Percentiles rank a stretch among this genome's conserved stretches.
Evolutionary conservation across 495 filamentous ascomycete genomes (phyloP).

Genomic region (Hypoxylon cercidicola): DNA sequence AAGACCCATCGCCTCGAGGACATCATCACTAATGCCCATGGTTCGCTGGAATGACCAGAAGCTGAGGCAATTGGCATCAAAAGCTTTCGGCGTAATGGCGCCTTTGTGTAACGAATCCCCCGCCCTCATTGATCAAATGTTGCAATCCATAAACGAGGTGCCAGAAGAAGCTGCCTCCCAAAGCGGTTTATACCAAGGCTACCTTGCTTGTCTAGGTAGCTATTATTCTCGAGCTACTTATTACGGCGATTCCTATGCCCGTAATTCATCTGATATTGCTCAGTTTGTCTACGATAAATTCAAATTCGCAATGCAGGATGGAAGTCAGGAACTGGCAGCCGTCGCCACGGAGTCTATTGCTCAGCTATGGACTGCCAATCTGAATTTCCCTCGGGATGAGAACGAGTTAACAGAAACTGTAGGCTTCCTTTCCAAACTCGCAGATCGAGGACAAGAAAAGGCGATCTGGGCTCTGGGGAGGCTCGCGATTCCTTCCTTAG

Average conservation of each 20-base stretch:
- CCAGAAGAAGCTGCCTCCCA: constrained; percentile 38
- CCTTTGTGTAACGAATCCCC: constrained; percentile 37
- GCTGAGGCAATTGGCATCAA: constrained; percentile 69
- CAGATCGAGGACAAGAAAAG: constrained; percentile 83
- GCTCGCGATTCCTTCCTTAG: constrained; percentile 63
- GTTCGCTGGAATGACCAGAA: constrained; percentile 75
- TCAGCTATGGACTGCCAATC: constrained; percentile 75
- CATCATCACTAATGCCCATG: constrained; percentile 62
- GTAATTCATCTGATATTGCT: constrained; percentile 34
- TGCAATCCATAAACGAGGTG: constrained; percentile 27
- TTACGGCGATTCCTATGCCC: constrained; percentile 26
- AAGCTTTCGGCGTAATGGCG: constrained; percentile 80
- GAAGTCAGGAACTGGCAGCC: constrained; percentile 50
- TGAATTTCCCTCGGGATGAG: constrained; percentile 39
- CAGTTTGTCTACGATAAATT: constrained; percentile 34
- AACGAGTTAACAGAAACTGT: constrained; percentile 54
- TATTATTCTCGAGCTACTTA: constrained; percentile 42
- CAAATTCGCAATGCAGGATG: constrained; percentile 34
- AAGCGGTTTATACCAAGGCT: constrained; percentile 45
- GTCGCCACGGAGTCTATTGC: constrained; percentile 71
- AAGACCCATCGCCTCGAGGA: constrained; percentile 57
- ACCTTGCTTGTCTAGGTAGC: constrained; percentile 38
- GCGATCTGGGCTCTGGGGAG: constrained; percentile 81
- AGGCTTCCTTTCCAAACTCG: constrained; percentile 68
- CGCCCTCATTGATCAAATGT: constrained; percentile 27